phyloP scores from a whole-genome alignment of 805 yeast genomes.

The Saccharomyces cerevisiae region DNA sequence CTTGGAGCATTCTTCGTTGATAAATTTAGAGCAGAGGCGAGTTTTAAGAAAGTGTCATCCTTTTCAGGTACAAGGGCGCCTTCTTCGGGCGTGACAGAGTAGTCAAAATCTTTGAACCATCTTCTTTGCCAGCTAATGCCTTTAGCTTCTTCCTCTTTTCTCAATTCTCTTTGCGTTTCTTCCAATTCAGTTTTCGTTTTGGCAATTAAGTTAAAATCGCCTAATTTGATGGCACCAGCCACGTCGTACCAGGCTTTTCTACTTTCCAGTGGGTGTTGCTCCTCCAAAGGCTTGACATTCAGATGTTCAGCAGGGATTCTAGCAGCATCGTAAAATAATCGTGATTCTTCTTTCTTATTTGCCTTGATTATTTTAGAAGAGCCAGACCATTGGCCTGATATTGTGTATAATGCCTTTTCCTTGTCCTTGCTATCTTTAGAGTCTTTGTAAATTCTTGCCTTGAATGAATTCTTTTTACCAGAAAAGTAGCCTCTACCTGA shows the following conservation, averaged over 20 bases:
- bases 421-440: constrained; percentile 39
- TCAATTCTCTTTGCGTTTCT: constrained; percentile 75
- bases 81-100: constrained; percentile 23
- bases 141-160: constrained; percentile 62
- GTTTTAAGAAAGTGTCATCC: constrained; percentile 35
- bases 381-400: constrained; percentile 91
- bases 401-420: constrained; percentile 67
- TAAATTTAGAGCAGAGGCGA: constrained; percentile 44
- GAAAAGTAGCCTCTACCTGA: constrained; percentile 89
- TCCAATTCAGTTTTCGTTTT: constrained; percentile 73
- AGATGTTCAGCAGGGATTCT: constrained; percentile 48
- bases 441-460: constrained; percentile 67
- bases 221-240: constrained; percentile 73
- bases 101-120: constrained; percentile 63
- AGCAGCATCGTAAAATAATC: constrained; percentile 57
- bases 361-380: constrained; percentile 61
- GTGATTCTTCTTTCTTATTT: constrained; percentile 6
- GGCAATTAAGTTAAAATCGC: constrained; percentile 71
- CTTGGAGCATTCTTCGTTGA: constrained; percentile 62
- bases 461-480: constrained; percentile 90
- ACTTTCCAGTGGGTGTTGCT: constrained; percentile 76
- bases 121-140: constrained; percentile 70
- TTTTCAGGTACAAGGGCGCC: constrained; percentile 23
- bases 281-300: constrained; percentile 69
- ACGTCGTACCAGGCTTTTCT: constrained; percentile 91